Conservation (phyloP, 352 stramenopile species). For the Phytophthora pseudosyringae region DNA sequence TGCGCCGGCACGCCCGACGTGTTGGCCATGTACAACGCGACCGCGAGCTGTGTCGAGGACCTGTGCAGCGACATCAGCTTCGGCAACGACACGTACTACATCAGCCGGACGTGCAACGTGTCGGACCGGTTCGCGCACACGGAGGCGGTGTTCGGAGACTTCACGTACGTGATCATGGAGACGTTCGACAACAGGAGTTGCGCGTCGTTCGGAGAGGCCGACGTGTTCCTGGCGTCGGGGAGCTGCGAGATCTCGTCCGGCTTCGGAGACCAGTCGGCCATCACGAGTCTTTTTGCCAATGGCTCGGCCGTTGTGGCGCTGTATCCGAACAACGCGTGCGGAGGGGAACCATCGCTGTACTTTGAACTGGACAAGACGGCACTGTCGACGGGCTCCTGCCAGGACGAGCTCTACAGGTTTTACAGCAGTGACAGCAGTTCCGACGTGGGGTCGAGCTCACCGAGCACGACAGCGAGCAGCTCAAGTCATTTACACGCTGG, state of each 20-base stretch:
- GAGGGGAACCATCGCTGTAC: conserved; percentile 17
- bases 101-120: conserved; percentile 19
- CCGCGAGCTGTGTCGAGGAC: conserved; percentile 9
- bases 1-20: conserved; percentile 24
- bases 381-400: conserved; percentile 10
- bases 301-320: conserved; percentile 18
- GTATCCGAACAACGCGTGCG: conserved; percentile 25
- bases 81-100: conserved; percentile 25
- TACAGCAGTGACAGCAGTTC: conserved; percentile 17
- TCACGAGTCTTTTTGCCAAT: conserved; percentile 25
- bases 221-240: conserved; percentile 17
- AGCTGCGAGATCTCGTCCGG: conserved; percentile 29
- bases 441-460: not conserved
- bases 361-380: conserved; percentile 21
- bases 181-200: conserved; percentile 22
- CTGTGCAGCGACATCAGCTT: conserved; percentile 11
- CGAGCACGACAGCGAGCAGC: not conserved
- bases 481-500: too few relatives aligned
- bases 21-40: conserved; percentile 19
- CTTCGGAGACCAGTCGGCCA: conserved; percentile 14
- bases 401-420: conserved; percentile 25
- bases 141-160: conserved; percentile 17
- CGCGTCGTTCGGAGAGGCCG: conserved; percentile 15
- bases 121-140: conserved; percentile 19
- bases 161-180: conserved; percentile 29